These are phyloP conservation scores for Pterulicium gracile DNA, from an alignment of 1,284 basidiomycete genomes.

Conservation along the genomic window DNA sequence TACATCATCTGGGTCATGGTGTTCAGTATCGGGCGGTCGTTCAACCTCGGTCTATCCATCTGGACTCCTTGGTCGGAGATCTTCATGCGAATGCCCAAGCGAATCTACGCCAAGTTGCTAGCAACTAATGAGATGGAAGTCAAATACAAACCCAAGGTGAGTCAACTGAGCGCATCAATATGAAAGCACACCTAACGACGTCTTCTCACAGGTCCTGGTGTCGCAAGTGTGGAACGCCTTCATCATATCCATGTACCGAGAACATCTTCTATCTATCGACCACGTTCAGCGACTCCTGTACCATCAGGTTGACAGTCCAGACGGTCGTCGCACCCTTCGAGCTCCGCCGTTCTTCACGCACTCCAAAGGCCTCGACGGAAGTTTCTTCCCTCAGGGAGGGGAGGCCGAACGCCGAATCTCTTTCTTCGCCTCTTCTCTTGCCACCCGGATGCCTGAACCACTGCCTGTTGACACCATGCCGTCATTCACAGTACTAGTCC, in stretches of 20 bases:
- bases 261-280: constrained; percentile 90
- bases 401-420: constrained; percentile 95
- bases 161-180: constrained; percentile 8
- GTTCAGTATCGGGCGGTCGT: constrained; percentile 83
- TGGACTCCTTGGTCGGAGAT: constrained; percentile 98
- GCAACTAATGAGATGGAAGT: constrained; percentile 94
- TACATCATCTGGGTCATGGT: constrained; percentile 95
- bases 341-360: constrained; percentile 95
- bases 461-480: constrained; percentile 95
- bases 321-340: constrained; percentile 82
- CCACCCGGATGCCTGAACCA: constrained; percentile 86
- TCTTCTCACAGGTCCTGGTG: constrained; percentile 60
- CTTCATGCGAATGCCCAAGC: constrained; percentile 88
- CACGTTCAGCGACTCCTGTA: constrained; percentile 92
- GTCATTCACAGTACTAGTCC: constrained; percentile 92
- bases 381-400: constrained; percentile 89
- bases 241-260: constrained; percentile 98
- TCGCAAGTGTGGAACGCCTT: constrained; percentile 98
- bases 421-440: constrained; percentile 93
- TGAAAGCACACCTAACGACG: constrained; percentile 1
- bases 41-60: constrained; percentile 84
- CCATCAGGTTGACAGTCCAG: constrained; percentile 82
- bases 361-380: constrained; percentile 65
- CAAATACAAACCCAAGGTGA: constrained; percentile 91
- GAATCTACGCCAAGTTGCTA: constrained; percentile 91